Conservation (phyloP, 768 basidiomycete species). For the Crepidotus variabilis region DNA sequence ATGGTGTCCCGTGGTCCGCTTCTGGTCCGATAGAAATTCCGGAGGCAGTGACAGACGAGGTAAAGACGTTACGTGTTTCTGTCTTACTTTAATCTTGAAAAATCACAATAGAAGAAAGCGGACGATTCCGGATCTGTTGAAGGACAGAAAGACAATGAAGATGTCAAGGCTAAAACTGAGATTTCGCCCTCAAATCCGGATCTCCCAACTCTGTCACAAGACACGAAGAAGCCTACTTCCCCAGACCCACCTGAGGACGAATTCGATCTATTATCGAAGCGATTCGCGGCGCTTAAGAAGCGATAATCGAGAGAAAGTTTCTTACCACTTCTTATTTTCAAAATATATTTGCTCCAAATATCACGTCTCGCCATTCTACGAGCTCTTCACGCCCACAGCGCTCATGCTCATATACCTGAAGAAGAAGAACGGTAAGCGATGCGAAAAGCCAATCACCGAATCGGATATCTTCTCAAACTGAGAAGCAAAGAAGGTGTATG, state of each 20-base stretch:
- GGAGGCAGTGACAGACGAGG: slow-evolving; percentile 31
- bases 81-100: neutral
- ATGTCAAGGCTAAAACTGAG: neutral
- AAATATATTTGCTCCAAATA: too few relatives aligned
- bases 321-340: neutral
- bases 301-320: slow-evolving; percentile 29
- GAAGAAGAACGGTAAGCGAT: too few relatives aligned
- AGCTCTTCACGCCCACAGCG: too few relatives aligned
- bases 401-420: too few relatives aligned
- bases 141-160: neutral
- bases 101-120: neutral
- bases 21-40: slow-evolving; percentile 17
- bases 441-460: too few relatives aligned
- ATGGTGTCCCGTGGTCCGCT: slow-evolving; percentile 67
- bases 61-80: slow-evolving; percentile 13
- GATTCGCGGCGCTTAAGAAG: slow-evolving; percentile 88
- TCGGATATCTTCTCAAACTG: too few relatives aligned
- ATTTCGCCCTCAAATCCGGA: slow-evolving; percentile 2
- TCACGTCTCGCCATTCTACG: too few relatives aligned
- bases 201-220: slow-evolving; percentile 6
- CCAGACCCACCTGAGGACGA: slow-evolving; percentile 51
- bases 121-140: neutral
- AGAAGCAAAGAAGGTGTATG: too few relatives aligned
- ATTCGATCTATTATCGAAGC: slow-evolving; percentile 69
- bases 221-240: slow-evolving; percentile 17